phyloP scores from a whole-genome alignment of 257 asterid genomes.

The Solanum neorickii region DNA sequence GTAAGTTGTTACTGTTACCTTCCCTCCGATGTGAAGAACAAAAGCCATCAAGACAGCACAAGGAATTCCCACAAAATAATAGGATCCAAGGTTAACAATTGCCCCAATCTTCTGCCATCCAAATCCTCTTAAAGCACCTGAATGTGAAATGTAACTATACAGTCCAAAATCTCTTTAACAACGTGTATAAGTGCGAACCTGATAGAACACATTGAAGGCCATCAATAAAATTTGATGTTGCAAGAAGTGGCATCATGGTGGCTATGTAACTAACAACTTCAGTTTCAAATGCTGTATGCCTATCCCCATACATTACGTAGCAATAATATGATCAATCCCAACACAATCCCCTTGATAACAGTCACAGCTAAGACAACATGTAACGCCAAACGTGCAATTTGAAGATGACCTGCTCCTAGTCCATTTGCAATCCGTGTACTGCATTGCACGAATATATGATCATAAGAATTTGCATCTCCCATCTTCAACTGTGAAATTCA shows the following conservation, averaged over 20 bases:
- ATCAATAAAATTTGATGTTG: slow-evolving; percentile 54
- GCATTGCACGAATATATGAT: neutral
- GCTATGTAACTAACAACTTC: slow-evolving; percentile 49
- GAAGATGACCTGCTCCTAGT: slow-evolving; percentile 57
- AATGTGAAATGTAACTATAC: neutral
- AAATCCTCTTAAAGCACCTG: slow-evolving; percentile 63
- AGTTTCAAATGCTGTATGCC: slow-evolving; percentile 50
- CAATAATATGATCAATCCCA: slow-evolving; percentile 33
- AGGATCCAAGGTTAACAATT: slow-evolving; percentile 63
- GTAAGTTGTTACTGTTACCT: neutral
- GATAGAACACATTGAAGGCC: slow-evolving; percentile 78
- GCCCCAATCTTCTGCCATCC: slow-evolving; percentile 78
- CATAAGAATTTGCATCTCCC: no score
- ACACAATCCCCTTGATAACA: slow-evolving; percentile 30
- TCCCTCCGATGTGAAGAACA: slow-evolving; percentile 26
- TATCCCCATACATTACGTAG: slow-evolving; percentile 47
- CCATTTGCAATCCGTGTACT: slow-evolving; percentile 21
- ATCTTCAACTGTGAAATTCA: neutral
- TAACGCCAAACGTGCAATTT: slow-evolving; percentile 48
- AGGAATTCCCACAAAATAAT: slow-evolving; percentile 74
- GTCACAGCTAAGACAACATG: slow-evolving; percentile 37
- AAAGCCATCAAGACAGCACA: slow-evolving; percentile 48
- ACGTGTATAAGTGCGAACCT: slow-evolving; percentile 16
- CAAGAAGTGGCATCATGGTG: slow-evolving; percentile 63
- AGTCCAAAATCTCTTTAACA: neutral